Base-by-base conservation (phyloP, 1,139 yeast genomes). In the Geotrichum aggregatum region DNA sequence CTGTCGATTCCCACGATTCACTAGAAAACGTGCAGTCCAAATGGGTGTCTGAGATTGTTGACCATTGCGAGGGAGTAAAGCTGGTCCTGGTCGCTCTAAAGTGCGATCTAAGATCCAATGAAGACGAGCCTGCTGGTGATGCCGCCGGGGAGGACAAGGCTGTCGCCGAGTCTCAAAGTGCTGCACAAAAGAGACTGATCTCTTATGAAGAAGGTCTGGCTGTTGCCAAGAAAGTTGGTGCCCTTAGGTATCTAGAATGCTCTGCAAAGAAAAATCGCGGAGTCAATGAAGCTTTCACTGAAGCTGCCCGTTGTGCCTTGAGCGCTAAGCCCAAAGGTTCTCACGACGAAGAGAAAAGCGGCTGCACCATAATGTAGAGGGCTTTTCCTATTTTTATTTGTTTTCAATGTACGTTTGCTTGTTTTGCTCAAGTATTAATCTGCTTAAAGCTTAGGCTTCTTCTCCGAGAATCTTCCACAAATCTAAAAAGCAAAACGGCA, bases 21-120 rank as follows among this genome's bases (percentile, higher is more conserved):
- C 75, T 92, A 56, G 97, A 89, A 68, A 92, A 92, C 71, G 98
- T 94, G 42, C 91, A 89, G 69, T 78, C 85, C 66, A 88, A 88
- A 69, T 92, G 98, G 98, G 95, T 89, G 24, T 94, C 95, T 2
- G 98, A 92, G 68, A 89, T 92, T 58, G 84, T 95, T 40, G 98
- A 91, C 67, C 95, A 92, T 68, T 92, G 98, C 71, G 96, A 88
- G 63, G 97, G 96, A 42, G 98, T 92, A 55, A 88, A 91, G 70
- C 76, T 92, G 56, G 96, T 92, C 16, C 75, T 92, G 54, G 98
- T 92, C 35, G 98, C 98, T 0, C 76, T 92, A 64, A 92, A 92
- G 70, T 92, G 98, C 65, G 98, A 92, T 71, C 75, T 92, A 65
- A 80, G 98, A 67, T 79, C 78, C 62, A 71, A 69, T 44, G 79